Evolutionary conservation across 768 basidiomycete species (phyloP).

Genomic region (Naganishia kalamii): DNA sequence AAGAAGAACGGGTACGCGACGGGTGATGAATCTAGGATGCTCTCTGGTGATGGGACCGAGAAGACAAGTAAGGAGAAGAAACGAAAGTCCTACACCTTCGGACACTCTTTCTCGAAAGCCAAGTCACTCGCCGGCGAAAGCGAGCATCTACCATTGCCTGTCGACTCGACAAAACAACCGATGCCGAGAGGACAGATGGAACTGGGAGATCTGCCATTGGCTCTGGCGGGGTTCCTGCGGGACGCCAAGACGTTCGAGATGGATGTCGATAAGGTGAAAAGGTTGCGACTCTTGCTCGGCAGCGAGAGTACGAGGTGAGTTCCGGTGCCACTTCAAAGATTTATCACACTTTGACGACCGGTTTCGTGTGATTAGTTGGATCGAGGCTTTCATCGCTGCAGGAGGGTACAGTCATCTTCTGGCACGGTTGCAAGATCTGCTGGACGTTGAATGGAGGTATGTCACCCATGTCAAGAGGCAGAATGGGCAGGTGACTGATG

Average conservation of each 20-base stretch:
- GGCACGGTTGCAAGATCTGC: constrained; percentile 76
- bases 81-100: constrained; percentile 1
- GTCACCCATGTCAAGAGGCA: constrained; percentile 32
- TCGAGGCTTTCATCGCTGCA: constrained; percentile 70
- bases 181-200: neutral
- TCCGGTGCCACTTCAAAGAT: neutral
- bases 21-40: neutral
- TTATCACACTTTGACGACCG: constrained; percentile 15
- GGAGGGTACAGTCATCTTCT: constrained; percentile 83
- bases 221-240: constrained; percentile 62
- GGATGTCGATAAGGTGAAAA: constrained; percentile 81
- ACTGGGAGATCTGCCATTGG: constrained; percentile 55
- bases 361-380: constrained; percentile 60
- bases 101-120: neutral
- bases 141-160: neutral
- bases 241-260: constrained; percentile 66
- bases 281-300: constrained; percentile 72
- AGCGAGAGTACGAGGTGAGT: constrained; percentile 82
- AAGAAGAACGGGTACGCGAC: constrained; percentile 14
- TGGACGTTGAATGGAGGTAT: constrained; percentile 95
- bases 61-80: neutral
- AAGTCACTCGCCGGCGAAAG: neutral
- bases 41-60: neutral
- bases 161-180: neutral
- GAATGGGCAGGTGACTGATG: neutral